phyloP scores from a whole-genome alignment of 768 basidiomycete species.

The Phlebiopsis gigantea region DNA sequence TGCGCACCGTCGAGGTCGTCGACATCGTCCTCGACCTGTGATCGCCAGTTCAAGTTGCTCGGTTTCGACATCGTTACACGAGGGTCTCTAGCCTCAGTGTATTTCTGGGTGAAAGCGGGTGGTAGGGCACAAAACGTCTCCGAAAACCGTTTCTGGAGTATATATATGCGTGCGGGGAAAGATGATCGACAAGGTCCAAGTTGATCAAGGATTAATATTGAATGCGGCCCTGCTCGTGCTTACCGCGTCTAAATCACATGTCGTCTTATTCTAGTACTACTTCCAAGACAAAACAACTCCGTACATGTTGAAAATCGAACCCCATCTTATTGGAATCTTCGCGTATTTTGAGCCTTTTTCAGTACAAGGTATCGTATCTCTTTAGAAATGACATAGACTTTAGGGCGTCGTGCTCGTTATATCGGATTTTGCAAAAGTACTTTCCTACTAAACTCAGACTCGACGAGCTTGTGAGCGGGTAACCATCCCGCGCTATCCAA shows the following conservation, averaged over 20 bases:
- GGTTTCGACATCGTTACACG: constrained; percentile 6
- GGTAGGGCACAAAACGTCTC: neutral
- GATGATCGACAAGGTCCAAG: neutral
- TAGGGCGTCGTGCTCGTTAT: no score
- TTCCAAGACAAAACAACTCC: no score
- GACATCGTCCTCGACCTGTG: constrained; percentile 44
- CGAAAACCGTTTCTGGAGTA: no score
- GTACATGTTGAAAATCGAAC: no score
- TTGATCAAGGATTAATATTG: neutral
- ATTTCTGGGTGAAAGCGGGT: neutral
- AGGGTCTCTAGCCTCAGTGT: neutral
- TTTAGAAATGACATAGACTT: no score
- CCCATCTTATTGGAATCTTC: no score
- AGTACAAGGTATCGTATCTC: no score
- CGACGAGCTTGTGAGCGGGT: no score
- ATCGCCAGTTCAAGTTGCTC: neutral
- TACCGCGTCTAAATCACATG: constrained; percentile 6
- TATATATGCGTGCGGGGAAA: neutral
- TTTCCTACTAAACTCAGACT: no score
- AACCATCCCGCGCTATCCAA: no score
- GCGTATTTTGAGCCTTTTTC: no score
- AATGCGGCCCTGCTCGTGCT: neutral
- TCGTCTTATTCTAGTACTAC: neutral
- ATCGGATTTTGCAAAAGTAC: no score
- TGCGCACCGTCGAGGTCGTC: constrained; percentile 62